Evolutionary conservation across 148 eudicot genomes (phyloP), one percentile per base, ranked within the genome.

Genomic region (Euryodendron excelsum): DNA sequence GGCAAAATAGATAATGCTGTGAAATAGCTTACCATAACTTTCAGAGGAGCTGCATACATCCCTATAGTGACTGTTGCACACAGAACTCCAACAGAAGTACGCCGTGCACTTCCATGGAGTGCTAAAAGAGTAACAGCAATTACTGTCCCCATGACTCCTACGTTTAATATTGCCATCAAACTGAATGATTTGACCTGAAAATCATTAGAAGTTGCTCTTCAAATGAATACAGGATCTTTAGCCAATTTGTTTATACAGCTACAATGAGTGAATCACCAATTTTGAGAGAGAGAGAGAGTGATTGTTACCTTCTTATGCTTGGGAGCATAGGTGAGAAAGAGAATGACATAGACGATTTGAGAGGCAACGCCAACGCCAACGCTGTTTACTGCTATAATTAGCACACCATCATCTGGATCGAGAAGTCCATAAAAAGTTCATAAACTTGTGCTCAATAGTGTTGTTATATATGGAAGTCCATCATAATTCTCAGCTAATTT

Each of bases 351-450:
- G 11, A 77, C 73, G 41, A 44, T 37, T 23, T 82, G n/a, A n/a
- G n/a, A n/a, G n/a, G n/a, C 77, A 18, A 66, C 56, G 78, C 36
- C 23, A 6, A 82, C 77, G 15, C 84, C 84, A 8, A 82, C n/a
- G 58, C 44, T 48, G n/a, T 72, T 82, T 2, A 82, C 84, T 6
- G 81, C 78, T 4, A 82, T 52, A 25, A 85, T 66, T 27, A 85
- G 78, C 53, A 85, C 31, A 3, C 85, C n/a, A n/a, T n/a, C 87
- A 0, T 31, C 82, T 1, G 87, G 80, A 74, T 85, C 82, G 21
- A 85, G 85, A 18, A 82, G 72, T 31, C 87, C 87, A 44, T 85
- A 85, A 66, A 85, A 85, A 60, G 80, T 75, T 85, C 85, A 85
- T 28, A 85, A 52, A 33, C 82, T 61, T 20, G 87, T 81, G 44